Percentiles rank a stretch among this genome's conserved stretches.
These are phyloP conservation scores for Debaryomyces singareniensis DNA, from an alignment of 1,139 yeast species.

Conservation along the genomic window DNA sequence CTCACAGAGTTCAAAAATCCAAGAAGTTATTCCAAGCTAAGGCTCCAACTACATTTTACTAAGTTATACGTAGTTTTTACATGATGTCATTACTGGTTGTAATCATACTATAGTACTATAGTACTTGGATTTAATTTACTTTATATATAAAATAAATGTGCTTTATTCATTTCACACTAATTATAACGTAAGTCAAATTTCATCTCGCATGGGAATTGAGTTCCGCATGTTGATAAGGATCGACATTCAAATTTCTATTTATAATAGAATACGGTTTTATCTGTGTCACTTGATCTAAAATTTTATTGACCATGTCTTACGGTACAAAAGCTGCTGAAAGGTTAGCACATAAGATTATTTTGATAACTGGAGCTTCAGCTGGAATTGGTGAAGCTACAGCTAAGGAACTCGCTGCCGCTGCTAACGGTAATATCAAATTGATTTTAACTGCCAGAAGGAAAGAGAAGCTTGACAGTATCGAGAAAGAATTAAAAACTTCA, in stretches of 20 bases:
- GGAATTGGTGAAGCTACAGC: conserved; percentile 51
- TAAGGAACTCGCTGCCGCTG: conserved; percentile 31
- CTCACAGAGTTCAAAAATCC: conserved; percentile 97
- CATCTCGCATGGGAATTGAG: no score
- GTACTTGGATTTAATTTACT: conserved; percentile 8
- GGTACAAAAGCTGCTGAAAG: conserved; percentile 52
- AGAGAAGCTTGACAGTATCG: conserved; percentile 27
- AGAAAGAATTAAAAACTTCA: conserved; percentile 17
- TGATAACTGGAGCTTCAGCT: conserved; percentile 73
- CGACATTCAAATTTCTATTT: no score
- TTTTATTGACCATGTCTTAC: conserved; percentile 32
- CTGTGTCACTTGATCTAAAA: neutral
- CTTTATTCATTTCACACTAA: no score
- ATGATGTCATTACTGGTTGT: conserved; percentile 9
- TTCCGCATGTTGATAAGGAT: no score
- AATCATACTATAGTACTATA: conserved; percentile 10
- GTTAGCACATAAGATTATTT: conserved; percentile 51
- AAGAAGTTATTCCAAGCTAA: conserved; percentile 82
- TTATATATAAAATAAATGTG: conserved; percentile 8
- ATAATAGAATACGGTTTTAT: no score
- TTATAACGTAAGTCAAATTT: no score
- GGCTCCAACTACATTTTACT: conserved; percentile 97
- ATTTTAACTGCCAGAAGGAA: conserved; percentile 38
- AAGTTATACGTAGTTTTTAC: conserved; percentile 17
- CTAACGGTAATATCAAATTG: conserved; percentile 32